Conservation (phyloP, 495 filamentous ascomycete species). For the Penicillium riverlandense region DNA sequence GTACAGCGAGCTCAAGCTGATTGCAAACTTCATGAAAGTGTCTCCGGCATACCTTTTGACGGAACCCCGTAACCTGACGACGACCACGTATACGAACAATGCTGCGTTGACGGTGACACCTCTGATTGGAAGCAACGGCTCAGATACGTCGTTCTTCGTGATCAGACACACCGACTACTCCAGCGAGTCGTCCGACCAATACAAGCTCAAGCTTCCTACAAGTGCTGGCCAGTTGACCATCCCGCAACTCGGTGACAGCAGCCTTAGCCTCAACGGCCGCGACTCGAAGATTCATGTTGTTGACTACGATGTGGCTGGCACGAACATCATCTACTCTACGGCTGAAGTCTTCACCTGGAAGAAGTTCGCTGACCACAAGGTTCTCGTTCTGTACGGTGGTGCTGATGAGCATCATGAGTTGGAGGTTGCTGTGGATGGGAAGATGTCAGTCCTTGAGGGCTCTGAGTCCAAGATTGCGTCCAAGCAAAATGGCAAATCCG, state of each 20-base stretch:
- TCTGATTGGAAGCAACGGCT: conserved; percentile 41
- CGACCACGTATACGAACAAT: conserved; percentile 41
- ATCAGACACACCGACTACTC: conserved; percentile 58
- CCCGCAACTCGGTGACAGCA: conserved; percentile 51
- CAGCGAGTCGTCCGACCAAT: conserved; percentile 45
- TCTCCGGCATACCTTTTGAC: conserved; percentile 59
- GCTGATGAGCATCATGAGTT: conserved; percentile 65
- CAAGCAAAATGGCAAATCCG: conserved; percentile 33
- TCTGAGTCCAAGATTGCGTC: conserved; percentile 26
- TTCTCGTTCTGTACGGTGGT: conserved; percentile 65
- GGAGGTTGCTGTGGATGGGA: conserved; percentile 38
- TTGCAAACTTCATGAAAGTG: conserved; percentile 64
- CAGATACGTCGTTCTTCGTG: conserved; percentile 53
- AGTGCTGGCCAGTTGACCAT: conserved; percentile 53
- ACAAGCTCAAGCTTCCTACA: conserved; percentile 55
- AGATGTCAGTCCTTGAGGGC: conserved; percentile 44
- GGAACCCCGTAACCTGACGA: conserved; percentile 41
- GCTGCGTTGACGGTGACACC: conserved; percentile 50
- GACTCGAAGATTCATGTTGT: conserved; percentile 72
- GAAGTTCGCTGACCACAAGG: conserved; percentile 48
- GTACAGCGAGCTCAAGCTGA: conserved; percentile 69
- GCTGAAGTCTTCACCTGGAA: conserved; percentile 72
- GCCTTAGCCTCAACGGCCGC: conserved; percentile 58
- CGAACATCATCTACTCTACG: conserved; percentile 63
- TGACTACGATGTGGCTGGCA: conserved; percentile 62